Conservation (phyloP, 257 asterid genomes). For the Solanum chaucha region DNA sequence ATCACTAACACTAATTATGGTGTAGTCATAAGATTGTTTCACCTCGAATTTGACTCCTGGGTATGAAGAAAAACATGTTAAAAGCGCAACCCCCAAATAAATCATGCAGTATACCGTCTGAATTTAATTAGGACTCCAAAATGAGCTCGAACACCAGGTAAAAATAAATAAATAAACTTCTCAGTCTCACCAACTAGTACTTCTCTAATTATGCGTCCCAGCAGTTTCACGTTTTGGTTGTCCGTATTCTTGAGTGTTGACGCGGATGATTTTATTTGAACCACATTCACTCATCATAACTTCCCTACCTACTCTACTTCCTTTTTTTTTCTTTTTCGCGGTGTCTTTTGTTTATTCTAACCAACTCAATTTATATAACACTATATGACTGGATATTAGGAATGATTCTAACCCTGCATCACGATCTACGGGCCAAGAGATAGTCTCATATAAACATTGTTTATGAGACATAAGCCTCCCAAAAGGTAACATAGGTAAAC, state of each 20-base stretch:
- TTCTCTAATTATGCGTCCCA: not conserved
- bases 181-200: not conserved
- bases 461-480: no score
- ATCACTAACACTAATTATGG: no score
- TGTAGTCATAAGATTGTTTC: no score
- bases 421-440: fast-evolving
- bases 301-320: not conserved
- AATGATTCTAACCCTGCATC: not conserved
- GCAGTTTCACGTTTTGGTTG: not conserved
- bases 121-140: no score
- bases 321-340: no score
- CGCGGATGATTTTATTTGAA: not conserved
- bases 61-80: no score
- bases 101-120: fast-evolving
- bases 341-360: no score
- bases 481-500: no score
- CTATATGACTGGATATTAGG: fast-evolving
- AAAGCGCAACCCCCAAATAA: fast-evolving
- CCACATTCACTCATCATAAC: not conserved
- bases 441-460: no score
- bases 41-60: no score
- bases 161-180: no score
- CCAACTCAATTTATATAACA: not conserved
- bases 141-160: no score
- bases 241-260: not conserved